Base-by-base conservation (phyloP, 768 basidiomycete species). In the Tylopilus rubrobrunneus region DNA sequence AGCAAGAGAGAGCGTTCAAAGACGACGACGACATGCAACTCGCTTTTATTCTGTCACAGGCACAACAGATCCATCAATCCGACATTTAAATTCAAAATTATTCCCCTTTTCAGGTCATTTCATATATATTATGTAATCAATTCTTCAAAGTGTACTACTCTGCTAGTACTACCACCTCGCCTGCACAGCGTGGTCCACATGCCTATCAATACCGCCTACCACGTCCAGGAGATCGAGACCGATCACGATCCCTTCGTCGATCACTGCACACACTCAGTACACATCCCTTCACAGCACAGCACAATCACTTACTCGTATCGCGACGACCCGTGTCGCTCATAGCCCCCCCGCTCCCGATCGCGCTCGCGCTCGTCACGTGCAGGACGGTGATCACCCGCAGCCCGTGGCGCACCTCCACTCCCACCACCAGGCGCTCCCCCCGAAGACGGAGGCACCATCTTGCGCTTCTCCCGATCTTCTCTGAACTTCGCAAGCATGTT, bases 401-500 rank as follows among this genome's bases (percentile, higher is more conserved):
- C 64, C 44, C 73, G 62, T 5, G 70, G 15, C 36, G 34, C 34
- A 34, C 36, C 36, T 37, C 36, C 68, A 40, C 74, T 65, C 29
- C 73, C 67, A 28, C 31, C 31, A 11, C 31, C 31, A 31, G 75
- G 62, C 31, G 75, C 74, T 28, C 72, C 62, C 25, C 50, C 61
- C 10, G 65, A 57, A 45, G 77, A 71, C 53, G 82, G 77, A 39
- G 78, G 79, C 58, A 72, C 77, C 67, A 83, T 85, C 66, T 87
- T 85, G 55, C 77, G 78, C 73, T 89, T 89, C 70, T 90, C 87
- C 55, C 94, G 86, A 49, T 93, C 89, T 67, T 95, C 94, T 58
- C 86, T 85, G 73, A 98, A 97, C 67, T 92, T 89, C 54, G 76
- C 71, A 49, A 99, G 79, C 84, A 97, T 89, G 73, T 94, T 91